Evolutionary conservation across 1,284 basidiomycete genomes (phyloP).

Genomic region (Pseudozyma sp.): DNA sequence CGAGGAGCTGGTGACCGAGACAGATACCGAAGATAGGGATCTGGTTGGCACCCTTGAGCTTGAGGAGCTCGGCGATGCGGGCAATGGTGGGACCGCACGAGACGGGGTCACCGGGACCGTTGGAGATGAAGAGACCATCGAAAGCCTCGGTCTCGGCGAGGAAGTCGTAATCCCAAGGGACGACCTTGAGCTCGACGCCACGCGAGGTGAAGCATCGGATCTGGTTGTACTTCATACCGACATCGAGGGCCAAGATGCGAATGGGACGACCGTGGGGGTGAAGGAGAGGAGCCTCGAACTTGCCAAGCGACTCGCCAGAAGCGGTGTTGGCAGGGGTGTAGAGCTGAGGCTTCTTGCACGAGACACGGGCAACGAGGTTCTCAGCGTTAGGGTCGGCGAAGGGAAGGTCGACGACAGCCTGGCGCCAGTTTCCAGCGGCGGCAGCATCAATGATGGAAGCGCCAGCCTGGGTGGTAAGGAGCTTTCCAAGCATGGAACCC

Average conservation of each 20-base stretch:
- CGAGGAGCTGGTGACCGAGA: slow-evolving; percentile 96
- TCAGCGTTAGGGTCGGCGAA: slow-evolving; percentile 89
- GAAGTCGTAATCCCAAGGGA: slow-evolving; percentile 97
- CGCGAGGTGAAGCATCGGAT: slow-evolving; percentile 95
- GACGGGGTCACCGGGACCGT: slow-evolving; percentile 97
- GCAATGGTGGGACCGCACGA: slow-evolving; percentile 77
- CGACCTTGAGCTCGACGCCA: slow-evolving; percentile 94
- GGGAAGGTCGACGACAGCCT: slow-evolving; percentile 82
- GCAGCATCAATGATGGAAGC: slow-evolving; percentile 53
- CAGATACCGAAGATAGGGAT: slow-evolving; percentile 98
- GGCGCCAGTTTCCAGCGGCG: slow-evolving; percentile 76
- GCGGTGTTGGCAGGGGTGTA: slow-evolving; percentile 72
- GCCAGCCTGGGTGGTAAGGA: slow-evolving; percentile 66
- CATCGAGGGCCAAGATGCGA: slow-evolving; percentile 90
- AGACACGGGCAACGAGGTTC: slow-evolving; percentile 92
- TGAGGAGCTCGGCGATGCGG: slow-evolving; percentile 79
- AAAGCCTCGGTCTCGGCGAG: slow-evolving; percentile 78
- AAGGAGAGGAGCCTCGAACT: slow-evolving; percentile 71
- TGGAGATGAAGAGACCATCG: slow-evolving; percentile 96
- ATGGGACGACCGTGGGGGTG: slow-evolving; percentile 84
- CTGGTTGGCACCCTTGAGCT: slow-evolving; percentile 73
- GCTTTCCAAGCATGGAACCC: slow-evolving; percentile 81
- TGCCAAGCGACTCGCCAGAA: slow-evolving; percentile 70
- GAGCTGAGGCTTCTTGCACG: slow-evolving; percentile 77
- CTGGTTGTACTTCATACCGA: slow-evolving; percentile 99